A percentile compares a stretch with the other conserved stretches of the same genome.
phyloP scores from a whole-genome alignment of 176 grass and related monocot genomes.

The Tuctoria greenei region DNA sequence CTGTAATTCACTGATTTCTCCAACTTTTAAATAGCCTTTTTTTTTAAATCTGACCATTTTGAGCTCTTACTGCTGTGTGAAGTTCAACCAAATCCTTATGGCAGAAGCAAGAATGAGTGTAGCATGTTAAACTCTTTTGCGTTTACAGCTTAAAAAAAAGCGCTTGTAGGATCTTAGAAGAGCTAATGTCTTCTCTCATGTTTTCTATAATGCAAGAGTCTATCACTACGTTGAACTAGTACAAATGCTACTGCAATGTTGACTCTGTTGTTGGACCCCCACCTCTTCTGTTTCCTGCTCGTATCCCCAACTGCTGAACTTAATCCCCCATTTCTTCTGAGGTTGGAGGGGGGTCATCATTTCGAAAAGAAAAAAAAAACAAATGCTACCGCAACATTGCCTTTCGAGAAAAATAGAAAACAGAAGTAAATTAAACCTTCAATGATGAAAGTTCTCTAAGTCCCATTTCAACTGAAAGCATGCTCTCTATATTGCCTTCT shows the following conservation, averaged over 20 bases:
- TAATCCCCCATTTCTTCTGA: no score
- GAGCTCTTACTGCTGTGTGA: slow-evolving; percentile 11
- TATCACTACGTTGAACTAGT: background rate
- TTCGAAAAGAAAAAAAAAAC: no score
- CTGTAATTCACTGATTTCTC: slow-evolving; percentile 3
- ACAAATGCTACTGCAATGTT: background rate
- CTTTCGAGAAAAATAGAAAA: slow-evolving; percentile 30
- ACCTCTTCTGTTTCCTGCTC: no score
- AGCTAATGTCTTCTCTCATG: background rate
- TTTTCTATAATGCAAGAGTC: background rate
- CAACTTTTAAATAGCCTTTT: background rate
- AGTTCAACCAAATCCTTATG: slow-evolving; percentile 3
- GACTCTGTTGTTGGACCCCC: background rate
- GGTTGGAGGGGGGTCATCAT: no score
- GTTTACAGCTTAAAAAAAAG: background rate
- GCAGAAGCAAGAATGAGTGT: slow-evolving; percentile 4
- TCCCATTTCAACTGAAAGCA: slow-evolving; percentile 99
- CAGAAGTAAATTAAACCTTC: slow-evolving; percentile 56
- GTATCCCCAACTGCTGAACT: no score
- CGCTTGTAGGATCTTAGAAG: background rate
- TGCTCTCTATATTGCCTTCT: slow-evolving; percentile 98
- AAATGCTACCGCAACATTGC: background rate
- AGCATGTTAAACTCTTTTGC: slow-evolving; percentile 13
- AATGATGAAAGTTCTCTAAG: slow-evolving; percentile 92
- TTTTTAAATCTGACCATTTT: background rate